Percentiles rank a stretch among this genome's conserved stretches.
These are phyloP conservation scores for Populus hybrid DNA, from an alignment of 441 rosid genomes.

Conservation along the genomic window DNA sequence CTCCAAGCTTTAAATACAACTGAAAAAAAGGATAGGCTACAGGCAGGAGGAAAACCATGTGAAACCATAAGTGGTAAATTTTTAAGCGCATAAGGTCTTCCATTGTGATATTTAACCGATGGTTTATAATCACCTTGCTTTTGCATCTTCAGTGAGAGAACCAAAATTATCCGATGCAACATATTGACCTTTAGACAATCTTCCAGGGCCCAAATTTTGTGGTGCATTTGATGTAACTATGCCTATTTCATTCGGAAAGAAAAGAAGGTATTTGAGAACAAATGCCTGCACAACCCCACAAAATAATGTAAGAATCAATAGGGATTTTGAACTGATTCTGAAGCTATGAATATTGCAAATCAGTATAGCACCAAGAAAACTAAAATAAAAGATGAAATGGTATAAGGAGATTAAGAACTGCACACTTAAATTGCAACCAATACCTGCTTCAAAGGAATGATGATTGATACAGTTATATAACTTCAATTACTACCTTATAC, in stretches of 20 bases:
- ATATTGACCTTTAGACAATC: conserved; percentile 34
- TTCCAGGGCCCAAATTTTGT: conserved; percentile 41
- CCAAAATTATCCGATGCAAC: conserved; percentile 52
- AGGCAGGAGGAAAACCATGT: neutral
- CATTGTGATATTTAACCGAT: neutral
- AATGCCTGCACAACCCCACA: conserved; percentile 67
- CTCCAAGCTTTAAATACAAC: neutral
- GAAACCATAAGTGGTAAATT: neutral
- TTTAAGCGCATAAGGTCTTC: too few relatives aligned
- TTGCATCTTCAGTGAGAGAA: conserved; percentile 59
- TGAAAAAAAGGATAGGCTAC: neutral
- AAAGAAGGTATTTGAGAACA: conserved; percentile 86
- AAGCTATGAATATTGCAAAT: neutral
- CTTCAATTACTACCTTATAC: neutral
- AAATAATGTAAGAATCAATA: conserved; percentile 18
- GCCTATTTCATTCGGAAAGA: conserved; percentile 62
- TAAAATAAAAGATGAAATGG: neutral
- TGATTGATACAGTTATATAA: neutral
- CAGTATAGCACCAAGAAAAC: neutral
- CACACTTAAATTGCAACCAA: neutral
- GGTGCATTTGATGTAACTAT: conserved; percentile 32
- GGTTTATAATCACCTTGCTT: conserved; percentile 54
- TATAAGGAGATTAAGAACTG: neutral
- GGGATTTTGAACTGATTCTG: neutral
- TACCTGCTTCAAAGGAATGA: neutral